A percentile compares a stretch with the other conserved stretches of the same genome.
phyloP scores from a whole-genome alignment of 2,329 filamentous ascomycete species.

The Curvularia lunata region DNA sequence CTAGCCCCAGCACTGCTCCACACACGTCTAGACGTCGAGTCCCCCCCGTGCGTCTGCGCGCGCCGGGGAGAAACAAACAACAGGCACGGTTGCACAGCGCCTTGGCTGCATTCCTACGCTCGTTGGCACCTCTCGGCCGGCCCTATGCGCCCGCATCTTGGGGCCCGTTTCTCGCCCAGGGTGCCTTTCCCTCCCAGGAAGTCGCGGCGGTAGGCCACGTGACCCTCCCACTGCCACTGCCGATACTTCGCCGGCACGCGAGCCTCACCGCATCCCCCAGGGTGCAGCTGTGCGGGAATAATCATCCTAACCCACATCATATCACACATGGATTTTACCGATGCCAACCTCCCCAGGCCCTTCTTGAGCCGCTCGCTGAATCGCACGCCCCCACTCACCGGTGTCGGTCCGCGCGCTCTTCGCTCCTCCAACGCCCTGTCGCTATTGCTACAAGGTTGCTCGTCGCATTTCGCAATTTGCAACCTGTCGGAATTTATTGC shows the following conservation, averaged over 20 bases:
- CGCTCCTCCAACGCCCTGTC: conserved; percentile 5
- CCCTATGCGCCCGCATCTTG: not conserved
- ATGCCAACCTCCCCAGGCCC: conserved; percentile 15
- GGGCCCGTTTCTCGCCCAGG: not conserved
- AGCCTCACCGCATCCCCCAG: conserved; percentile 17
- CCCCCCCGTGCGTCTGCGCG: not conserved
- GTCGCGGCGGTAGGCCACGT: conserved; percentile 6
- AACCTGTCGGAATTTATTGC: conserved; percentile 21
- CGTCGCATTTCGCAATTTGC: not conserved
- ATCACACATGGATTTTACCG: conserved; percentile 12
- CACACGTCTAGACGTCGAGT: not conserved
- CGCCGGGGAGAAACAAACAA: conserved; percentile 16
- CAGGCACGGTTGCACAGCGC: not conserved
- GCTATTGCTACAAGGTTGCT: not conserved
- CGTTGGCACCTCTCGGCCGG: not conserved
- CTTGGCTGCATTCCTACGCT: not conserved
- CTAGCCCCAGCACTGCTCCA: conserved; percentile 4
- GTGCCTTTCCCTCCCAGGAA: conserved; percentile 18
- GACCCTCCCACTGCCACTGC: conserved; percentile 23
- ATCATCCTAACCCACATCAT: conserved; percentile 11
- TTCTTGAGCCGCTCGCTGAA: conserved; percentile 10
- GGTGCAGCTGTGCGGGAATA: conserved; percentile 18
- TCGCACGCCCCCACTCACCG: conserved; percentile 13
- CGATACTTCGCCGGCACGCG: conserved; percentile 28
- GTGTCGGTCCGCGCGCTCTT: conserved; percentile 19